These are phyloP conservation scores for Penicillium canariense DNA, from an alignment of 495 filamentous ascomycete genomes.

Conservation along the genomic window DNA sequence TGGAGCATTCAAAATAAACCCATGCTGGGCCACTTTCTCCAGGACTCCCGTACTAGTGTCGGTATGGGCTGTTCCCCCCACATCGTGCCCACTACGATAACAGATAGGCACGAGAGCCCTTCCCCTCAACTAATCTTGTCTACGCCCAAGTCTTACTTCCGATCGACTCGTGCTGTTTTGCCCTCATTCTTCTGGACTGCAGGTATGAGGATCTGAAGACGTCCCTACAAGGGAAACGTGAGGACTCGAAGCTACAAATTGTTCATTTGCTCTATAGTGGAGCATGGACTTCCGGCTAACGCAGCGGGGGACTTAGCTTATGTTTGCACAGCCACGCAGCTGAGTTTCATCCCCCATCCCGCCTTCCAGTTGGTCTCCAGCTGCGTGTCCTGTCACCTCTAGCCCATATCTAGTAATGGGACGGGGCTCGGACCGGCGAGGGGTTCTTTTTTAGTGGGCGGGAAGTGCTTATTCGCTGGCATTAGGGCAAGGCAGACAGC, in stretches of 20 bases:
- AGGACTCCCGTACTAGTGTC: background rate
- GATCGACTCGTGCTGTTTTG: background rate
- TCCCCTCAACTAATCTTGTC: background rate
- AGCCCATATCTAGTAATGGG: constrained; percentile 7
- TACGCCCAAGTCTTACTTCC: background rate
- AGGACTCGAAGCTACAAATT: background rate
- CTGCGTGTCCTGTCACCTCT: constrained; percentile 1
- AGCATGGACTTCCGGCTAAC: background rate
- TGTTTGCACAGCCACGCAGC: constrained; percentile 38
- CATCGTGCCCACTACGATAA: constrained; percentile 16
- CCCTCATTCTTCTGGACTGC: background rate
- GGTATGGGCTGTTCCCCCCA: constrained; percentile 7
- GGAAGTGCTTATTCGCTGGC: background rate
- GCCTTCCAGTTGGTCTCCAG: background rate
- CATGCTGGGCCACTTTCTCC: background rate
- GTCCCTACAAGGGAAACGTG: background rate
- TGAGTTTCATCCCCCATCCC: constrained; percentile 17
- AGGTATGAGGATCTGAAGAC: no score
- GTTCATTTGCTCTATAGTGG: background rate
- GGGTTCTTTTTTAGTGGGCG: background rate
- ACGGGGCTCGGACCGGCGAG: constrained; percentile 10
- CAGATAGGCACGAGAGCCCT: constrained; percentile 7
- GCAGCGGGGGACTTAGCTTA: constrained; percentile 1
- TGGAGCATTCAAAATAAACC: constrained; percentile 3
- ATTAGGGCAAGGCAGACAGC: constrained; percentile 16